These are phyloP conservation scores for Aspergillus japonicus DNA, from an alignment of 2,329 filamentous ascomycete genomes.

Conservation along the genomic window DNA sequence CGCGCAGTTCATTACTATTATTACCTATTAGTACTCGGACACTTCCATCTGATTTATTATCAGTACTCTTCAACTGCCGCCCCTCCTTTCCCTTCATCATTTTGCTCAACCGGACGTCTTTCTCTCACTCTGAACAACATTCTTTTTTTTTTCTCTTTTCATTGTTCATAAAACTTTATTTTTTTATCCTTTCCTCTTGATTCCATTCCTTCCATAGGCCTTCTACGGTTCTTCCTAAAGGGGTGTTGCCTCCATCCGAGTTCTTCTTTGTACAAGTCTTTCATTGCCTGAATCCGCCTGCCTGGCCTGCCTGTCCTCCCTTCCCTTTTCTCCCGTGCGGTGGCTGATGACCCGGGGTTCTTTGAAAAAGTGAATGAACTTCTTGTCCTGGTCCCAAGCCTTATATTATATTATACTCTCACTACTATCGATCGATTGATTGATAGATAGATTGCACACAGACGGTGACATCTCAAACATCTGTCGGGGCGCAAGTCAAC, in stretches of 20 bases:
- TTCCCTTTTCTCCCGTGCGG: constrained; percentile 3
- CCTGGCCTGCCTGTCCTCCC: background rate
- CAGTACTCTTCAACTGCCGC: background rate
- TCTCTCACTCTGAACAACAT: constrained; percentile 4
- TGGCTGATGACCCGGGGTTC: constrained; percentile 9
- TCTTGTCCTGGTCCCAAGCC: background rate
- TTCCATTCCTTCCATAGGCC: constrained; percentile 9
- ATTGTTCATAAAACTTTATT: background rate
- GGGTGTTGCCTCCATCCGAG: background rate
- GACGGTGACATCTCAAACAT: background rate
- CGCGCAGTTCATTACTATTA: background rate
- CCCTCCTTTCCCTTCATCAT: constrained; percentile 3
- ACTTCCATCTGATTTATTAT: constrained; percentile 5
- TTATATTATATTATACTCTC: background rate
- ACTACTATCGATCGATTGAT: background rate
- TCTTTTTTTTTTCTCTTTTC: constrained; percentile 10
- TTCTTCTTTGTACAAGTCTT: background rate
- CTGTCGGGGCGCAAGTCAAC: too few relatives aligned
- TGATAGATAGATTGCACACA: background rate
- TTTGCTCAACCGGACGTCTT: too few relatives aligned
- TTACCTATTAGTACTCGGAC: constrained; percentile 5
- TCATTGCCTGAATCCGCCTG: constrained; percentile 1
- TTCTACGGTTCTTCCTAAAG: background rate
- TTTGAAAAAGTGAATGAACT: constrained; percentile 11
- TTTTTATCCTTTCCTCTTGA: constrained; percentile 9